Base-by-base conservation (phyloP, 176 grass and related monocot genomes). In the Rhynchospora pubera region DNA sequence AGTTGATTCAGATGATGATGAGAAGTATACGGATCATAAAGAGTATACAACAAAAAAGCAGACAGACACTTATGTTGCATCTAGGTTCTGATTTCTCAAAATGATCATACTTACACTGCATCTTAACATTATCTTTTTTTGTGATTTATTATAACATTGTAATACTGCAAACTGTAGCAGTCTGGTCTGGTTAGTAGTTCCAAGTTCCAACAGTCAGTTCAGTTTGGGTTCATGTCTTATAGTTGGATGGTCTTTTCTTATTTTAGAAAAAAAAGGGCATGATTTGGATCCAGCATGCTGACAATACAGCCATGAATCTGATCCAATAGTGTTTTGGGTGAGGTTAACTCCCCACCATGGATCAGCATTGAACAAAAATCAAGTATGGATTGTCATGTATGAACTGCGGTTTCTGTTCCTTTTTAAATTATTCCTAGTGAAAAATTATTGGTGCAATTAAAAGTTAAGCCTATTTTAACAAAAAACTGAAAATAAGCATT, bases 71-170 rank as follows among this genome's bases (percentile, higher is more conserved):
- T 57, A 80, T 55, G 75, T 57, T 57, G 34, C 50, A 13, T 58
- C 77, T 6, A 85, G 73, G 84, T 85, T 79, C 75, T 79, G 39
- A 67, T 79, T 67, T 85, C 57, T 44, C 18, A 16, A 83, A 19
- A 21, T 48, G 15, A 47, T 67, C 43, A 63, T 78, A 13, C 16
- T 61, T 59, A 53, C 6, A 9, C 13, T 16, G 7, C 48, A 55
- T 76, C 34, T 55, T 74, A 56, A 28, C 50, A 55, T 24, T 52
- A 43, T 30, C 18, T 8, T 46, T 72, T n/a, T 73, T 73, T n/a
- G 45, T 50, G 43, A 48, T 72, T 72, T 45, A 9, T 26, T 24
- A 34, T 34, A 34, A 57, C 55, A 57, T n/a, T 57, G 15, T 5
- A 18, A 66, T 66, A 66, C 60, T 19, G 34, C 16, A 9, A 45